These are phyloP conservation scores for Rubroboletus satanas DNA, from an alignment of 768 basidiomycete genomes.

Conservation along the genomic window DNA sequence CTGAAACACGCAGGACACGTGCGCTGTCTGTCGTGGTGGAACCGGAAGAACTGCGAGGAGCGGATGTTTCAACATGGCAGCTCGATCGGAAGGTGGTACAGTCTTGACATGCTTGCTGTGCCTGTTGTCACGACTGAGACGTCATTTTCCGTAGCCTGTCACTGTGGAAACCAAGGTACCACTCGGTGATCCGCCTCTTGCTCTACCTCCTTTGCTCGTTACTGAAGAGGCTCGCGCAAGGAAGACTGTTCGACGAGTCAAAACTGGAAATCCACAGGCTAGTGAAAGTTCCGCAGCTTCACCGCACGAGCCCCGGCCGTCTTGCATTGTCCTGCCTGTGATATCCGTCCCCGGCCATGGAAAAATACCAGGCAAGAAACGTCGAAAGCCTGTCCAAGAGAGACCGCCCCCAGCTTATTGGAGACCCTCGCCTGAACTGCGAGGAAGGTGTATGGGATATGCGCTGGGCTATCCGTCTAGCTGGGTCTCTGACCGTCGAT, in stretches of 20 bases:
- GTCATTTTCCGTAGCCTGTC: conserved; percentile 8
- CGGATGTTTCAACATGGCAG: conserved; percentile 15
- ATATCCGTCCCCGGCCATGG: neutral
- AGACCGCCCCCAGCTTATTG: conserved; percentile 27
- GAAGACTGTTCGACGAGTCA: neutral
- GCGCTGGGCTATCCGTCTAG: conserved; percentile 31
- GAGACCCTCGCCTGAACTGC: conserved; percentile 21
- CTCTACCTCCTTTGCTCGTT: conserved; percentile 22
- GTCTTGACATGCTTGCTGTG: neutral
- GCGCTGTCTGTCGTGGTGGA: conserved; percentile 43
- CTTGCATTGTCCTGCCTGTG: conserved; percentile 18
- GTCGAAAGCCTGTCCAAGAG: conserved; percentile 11
- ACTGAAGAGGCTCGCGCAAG: conserved; percentile 16
- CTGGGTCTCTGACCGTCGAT: conserved; percentile 21
- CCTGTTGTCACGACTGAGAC: neutral
- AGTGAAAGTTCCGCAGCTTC: conserved; percentile 5
- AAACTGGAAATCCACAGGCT: neutral
- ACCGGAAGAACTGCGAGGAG: conserved; percentile 22
- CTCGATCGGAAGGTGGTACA: conserved; percentile 18
- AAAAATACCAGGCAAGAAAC: conserved; percentile 1
- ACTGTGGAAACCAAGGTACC: conserved; percentile 9
- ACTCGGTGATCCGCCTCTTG: neutral
- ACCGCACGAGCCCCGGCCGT: conserved; percentile 22
- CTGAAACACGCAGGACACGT: conserved; percentile 38
- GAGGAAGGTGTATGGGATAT: conserved; percentile 29